Base-by-base conservation (phyloP, 2,329 filamentous ascomycete species). In the Clonostachys chloroleuca region DNA sequence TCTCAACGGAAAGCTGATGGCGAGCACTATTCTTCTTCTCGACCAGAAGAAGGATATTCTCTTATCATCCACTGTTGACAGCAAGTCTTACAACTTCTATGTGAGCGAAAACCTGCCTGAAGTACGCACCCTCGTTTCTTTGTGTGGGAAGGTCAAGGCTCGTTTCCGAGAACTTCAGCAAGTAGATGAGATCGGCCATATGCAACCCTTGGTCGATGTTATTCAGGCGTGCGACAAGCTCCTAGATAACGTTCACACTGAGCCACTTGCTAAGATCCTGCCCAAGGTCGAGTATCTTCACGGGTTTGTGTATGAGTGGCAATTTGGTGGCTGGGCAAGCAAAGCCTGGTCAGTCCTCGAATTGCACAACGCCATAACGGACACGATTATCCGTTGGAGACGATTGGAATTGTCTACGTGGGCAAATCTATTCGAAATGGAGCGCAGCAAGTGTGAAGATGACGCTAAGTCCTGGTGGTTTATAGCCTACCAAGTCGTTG, bases 401-500 rank as follows among this genome's bases (percentile, higher is more conserved):
- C 85, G 92, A 49, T 74, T 99, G 34, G 94, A 99, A 60, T 74
- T 99, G 24, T 87, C 88, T 1, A 96, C 92, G 1, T 99, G 94
- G 94, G 84, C 88, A 35, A 87, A 86, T 40, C 68, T 99, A 4
- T 86, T 99, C 50, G 89, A 96, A 55, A 83, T 88, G 63, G 94
- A 99, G 64, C 77, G 83, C 36, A 76, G 81, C 46, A 90, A 87
- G 57, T 91, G 85, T 56, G 74, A 84, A 18, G 80, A 89, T 43
- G 86, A 90, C 59, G 91, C 92, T 3, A 85, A 84, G 56, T 86
- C 87, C 14, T 99, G 94, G 94, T 99, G 92, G 86, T 99, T 96
- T 57, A 79, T 97, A 50, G 91, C 92, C 1, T 99, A 96, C 59
- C 90, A 97, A 65, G 89, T 86, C 5, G 81, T 95, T 40, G 79